These are phyloP conservation scores for Barbarea vulgaris DNA, from an alignment of 345 rosid genomes.

Conservation along the genomic window DNA sequence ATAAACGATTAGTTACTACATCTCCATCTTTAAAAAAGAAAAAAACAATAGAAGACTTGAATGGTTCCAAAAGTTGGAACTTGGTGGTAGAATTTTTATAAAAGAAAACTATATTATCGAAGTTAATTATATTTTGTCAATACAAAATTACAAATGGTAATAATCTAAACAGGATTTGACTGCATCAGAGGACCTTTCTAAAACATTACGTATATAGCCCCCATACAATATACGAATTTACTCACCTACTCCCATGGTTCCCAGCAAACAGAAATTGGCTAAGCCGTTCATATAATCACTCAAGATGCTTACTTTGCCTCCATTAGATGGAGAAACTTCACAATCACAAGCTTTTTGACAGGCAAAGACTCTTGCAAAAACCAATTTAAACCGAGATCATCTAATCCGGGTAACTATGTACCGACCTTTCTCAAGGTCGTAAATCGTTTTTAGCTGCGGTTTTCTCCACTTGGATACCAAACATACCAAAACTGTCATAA, in stretches of 20 bases:
- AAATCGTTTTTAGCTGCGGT: constrained; percentile 76
- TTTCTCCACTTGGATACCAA: constrained; percentile 73
- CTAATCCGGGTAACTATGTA: constrained; percentile 72
- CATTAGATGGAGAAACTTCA: constrained; percentile 13
- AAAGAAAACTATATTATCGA: background rate
- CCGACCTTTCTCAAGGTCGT: constrained; percentile 91
- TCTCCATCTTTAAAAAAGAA: background rate
- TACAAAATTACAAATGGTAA: constrained; percentile 25
- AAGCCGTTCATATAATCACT: constrained; percentile 21
- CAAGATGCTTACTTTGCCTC: constrained; percentile 2
- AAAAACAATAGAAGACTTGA: background rate
- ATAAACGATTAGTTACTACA: background rate
- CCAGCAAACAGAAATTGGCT: background rate
- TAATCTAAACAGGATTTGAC: constrained; percentile 13
- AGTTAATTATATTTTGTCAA: background rate
- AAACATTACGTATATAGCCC: background rate
- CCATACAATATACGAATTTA: constrained; percentile 1
- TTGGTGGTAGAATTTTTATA: too few relatives aligned
- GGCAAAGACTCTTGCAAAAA: constrained; percentile 14
- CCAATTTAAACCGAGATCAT: constrained; percentile 34
- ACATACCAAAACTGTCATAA: constrained; percentile 59
- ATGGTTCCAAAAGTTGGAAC: background rate
- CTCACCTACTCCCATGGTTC: background rate
- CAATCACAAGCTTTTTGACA: constrained; percentile 1
- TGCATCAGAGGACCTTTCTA: constrained; percentile 19